Evolutionary conservation across 2,329 filamentous ascomycete species (phyloP), one percentile per base, ranked within the genome.

Genomic region (Fusarium sp.): DNA sequence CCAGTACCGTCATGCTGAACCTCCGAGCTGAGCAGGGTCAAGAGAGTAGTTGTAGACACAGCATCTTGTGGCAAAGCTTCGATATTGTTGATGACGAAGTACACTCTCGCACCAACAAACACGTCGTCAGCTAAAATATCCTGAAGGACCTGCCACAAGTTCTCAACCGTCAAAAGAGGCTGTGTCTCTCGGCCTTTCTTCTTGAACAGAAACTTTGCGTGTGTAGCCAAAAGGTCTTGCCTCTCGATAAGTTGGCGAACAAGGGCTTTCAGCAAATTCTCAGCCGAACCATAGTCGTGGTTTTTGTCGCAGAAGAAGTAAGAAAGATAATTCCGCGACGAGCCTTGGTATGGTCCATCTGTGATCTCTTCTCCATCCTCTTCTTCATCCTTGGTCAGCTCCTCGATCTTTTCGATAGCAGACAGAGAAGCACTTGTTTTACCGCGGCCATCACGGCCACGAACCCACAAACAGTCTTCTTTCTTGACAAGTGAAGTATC

Each of bases 231-330:
- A 0, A 75, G 69, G 20, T 76, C 67, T 52, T 83, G 78, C 52
- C 82, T 74, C 8, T 68, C 69, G 17, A 83, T 80, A 6, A 84
- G 73, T 54, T 84, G 82, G 15, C 77, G 73, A 1, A 84, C 67
- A 6, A 84, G 57, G 9, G 82, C 82, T 52, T 83, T 83, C 33
- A 84, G 75, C 3, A 83, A 42, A 11, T 82, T 82, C 52, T 84
- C 82, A 1, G 82, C 81, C 1, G 80, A 80, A 12, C 74, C 79
- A 32, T 80, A 81, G n/a, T 83, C 82, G 2, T 74, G 49, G 0
- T 76, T 73, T 8, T 76, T 69, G n/a, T 83, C 82, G 53, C 82
- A 84, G 41, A 84, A 80, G 72, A 83, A 84, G 64, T 83, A 83
- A 0, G 81, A 81, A 7, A 83, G 70, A 4, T 82, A 61, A 10